phyloP scores from a whole-genome alignment of 768 basidiomycete genomes.

The Leccinum pellstonianum region DNA sequence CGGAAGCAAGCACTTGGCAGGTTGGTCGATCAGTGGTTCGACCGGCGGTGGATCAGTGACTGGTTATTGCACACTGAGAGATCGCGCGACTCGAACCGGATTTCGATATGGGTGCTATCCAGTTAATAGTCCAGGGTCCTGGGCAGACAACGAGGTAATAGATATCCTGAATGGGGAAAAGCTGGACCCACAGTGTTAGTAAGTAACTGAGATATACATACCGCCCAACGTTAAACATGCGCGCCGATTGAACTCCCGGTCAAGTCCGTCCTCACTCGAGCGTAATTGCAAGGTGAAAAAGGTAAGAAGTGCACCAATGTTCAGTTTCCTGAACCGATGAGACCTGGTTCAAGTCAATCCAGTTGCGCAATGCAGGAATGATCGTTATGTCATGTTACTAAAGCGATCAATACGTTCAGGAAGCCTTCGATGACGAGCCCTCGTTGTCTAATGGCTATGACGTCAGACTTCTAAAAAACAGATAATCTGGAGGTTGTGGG shows the following conservation, averaged over 20 bases:
- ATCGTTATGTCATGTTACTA: background rate
- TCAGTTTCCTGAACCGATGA: background rate
- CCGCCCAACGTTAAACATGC: background rate
- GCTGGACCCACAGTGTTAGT: background rate
- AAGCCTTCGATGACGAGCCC: conserved; percentile 40
- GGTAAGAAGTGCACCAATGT: background rate
- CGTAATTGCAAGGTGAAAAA: background rate
- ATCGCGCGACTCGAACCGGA: background rate
- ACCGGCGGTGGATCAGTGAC: background rate
- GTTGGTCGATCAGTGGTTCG: background rate
- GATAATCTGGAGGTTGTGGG: conserved; percentile 84
- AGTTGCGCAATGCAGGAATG: background rate
- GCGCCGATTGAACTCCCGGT: background rate
- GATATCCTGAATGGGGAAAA: background rate
- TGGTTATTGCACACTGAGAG: background rate
- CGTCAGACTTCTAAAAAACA: conserved; percentile 80
- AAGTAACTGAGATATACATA: no score
- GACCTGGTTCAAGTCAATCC: background rate
- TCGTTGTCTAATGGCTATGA: conserved; percentile 90
- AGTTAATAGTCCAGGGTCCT: conserved; percentile 1
- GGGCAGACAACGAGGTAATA: conserved; percentile 5
- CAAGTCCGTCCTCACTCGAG: background rate
- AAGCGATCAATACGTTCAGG: background rate
- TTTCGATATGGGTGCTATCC: background rate
- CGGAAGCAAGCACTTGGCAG: background rate